Base-by-base conservation (phyloP, 1,139 yeast species). In the Geotrichum reessii region DNA sequence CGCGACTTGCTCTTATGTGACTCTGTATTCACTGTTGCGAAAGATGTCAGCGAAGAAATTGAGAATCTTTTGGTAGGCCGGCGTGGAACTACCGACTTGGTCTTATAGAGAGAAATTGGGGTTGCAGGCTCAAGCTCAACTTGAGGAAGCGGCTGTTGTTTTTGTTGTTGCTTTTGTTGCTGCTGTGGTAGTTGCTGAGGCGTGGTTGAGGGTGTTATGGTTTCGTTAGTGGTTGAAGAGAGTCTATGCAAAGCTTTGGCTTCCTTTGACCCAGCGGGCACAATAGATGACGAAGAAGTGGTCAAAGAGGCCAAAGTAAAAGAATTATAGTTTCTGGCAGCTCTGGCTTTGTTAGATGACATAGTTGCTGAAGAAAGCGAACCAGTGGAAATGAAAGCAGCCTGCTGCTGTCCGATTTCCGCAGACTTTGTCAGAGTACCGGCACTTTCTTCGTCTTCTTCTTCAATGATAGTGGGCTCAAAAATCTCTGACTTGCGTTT, bases 381-480 rank as follows among this genome's bases (percentile, higher is more conserved):
- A 28, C 55, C 44, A 27, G 57, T 55, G 14, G 64, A 60, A 9
- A 59, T 53, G 11, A 62, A 56, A 2, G 65, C 66, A 40, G 63
- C 60, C 47, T 37, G 59, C 55, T 58, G 63, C 57, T 59, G 56
- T 25, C 59, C 60, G 56, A 53, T 44, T 25, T 17, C 49, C n/a
- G 33, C 40, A 12, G 21, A 17, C 40, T 27, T 27, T 21, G 7
- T 24, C 47, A 9, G n/a, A 14, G n/a, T 12, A 28, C 8, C 40
- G 31, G 51, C 28, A 27, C 48, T 52, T n/a, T 56, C 47, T 24
- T 56, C 49, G 28, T 52, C 63, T 22, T 63, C 65, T 53, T 63
- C 65, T 42, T 63, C 66, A 17, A 61, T 55, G 47, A 63, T 61
- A 33, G 62, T 64, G 7, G 61, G 62, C n/a, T 61, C 63, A 31